Conservation (phyloP, 371 early-diverging fungal genomes). For the Mucor piriformis region DNA sequence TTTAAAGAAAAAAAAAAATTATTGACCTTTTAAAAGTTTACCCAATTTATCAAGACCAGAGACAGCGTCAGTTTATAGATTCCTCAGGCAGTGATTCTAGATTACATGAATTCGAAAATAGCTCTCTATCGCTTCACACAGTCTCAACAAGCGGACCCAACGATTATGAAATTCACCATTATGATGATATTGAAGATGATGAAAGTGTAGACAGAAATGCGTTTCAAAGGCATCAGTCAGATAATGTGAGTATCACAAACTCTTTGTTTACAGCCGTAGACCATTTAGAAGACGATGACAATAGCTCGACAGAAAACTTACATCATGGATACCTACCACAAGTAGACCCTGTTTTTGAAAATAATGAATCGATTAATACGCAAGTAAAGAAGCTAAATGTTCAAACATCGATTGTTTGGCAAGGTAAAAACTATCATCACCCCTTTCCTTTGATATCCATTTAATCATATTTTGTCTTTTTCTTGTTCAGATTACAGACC, state of each 20-base stretch:
- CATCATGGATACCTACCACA: slow-evolving; percentile 15
- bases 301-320: slow-evolving; percentile 10
- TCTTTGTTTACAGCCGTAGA: slow-evolving; percentile 29
- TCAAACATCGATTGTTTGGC: slow-evolving; percentile 10
- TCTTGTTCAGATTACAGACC: slow-evolving; percentile 28
- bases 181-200: slow-evolving; percentile 14
- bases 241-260: slow-evolving; percentile 12
- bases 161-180: background rate
- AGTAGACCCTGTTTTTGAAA: background rate
- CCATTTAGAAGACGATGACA: slow-evolving; percentile 14
- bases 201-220: slow-evolving; percentile 2
- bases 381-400: slow-evolving; percentile 9
- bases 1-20: background rate
- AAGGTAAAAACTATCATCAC: slow-evolving; percentile 6
- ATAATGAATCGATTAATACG: background rate
- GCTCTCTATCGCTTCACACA: background rate
- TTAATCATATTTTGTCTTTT: background rate
- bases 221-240: slow-evolving; percentile 9
- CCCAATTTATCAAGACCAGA: slow-evolving; percentile 14
- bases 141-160: background rate
- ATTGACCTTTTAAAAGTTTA: background rate
- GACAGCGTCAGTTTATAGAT: background rate
- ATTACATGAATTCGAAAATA: background rate
- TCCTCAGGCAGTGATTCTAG: background rate
- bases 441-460: background rate